Conservation (phyloP, 2,329 filamentous ascomycete genomes). For the Fragosphaeria purpurea region DNA sequence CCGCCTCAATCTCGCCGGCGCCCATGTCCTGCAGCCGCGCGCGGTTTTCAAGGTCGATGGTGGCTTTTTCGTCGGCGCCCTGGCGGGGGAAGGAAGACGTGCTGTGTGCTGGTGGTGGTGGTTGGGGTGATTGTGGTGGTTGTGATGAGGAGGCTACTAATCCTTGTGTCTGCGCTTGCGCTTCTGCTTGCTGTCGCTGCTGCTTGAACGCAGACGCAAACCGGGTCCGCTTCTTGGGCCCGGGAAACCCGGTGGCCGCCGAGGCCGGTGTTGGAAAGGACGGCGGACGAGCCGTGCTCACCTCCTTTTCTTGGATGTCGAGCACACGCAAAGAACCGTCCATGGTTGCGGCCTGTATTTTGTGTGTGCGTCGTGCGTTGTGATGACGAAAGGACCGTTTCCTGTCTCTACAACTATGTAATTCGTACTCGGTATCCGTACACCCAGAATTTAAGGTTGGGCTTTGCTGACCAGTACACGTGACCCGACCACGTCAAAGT, state of each 20-base stretch:
- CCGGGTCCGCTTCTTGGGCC: slow-evolving; percentile 66
- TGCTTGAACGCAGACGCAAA: slow-evolving; percentile 69
- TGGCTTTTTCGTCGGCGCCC: slow-evolving; percentile 48
- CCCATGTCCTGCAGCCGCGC: slow-evolving; percentile 69
- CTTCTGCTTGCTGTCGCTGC: slow-evolving; percentile 32
- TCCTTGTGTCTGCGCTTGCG: not conserved
- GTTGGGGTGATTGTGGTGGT: too few relatives aligned
- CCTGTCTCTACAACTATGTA: too few relatives aligned
- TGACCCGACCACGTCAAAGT: slow-evolving; percentile 7
- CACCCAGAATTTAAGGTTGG: slow-evolving; percentile 8
- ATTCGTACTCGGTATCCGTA: slow-evolving; percentile 3
- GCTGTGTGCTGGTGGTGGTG: too few relatives aligned
- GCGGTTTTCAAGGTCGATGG: slow-evolving; percentile 77
- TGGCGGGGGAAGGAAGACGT: not conserved
- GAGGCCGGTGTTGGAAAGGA: slow-evolving; percentile 49
- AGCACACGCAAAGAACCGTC: slow-evolving; percentile 46
- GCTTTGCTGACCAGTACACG: slow-evolving; percentile 5
- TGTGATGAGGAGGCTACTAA: too few relatives aligned
- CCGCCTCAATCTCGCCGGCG: slow-evolving; percentile 67
- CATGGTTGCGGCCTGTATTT: slow-evolving; percentile 16
- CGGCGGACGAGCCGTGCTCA: slow-evolving; percentile 49
- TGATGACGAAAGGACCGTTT: too few relatives aligned
- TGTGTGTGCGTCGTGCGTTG: not conserved
- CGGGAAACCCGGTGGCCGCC: slow-evolving; percentile 68
- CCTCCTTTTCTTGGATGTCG: slow-evolving; percentile 70